Base-by-base conservation (phyloP, 2,329 filamentous ascomycete species). In the Pseudodiploospora longispora region DNA sequence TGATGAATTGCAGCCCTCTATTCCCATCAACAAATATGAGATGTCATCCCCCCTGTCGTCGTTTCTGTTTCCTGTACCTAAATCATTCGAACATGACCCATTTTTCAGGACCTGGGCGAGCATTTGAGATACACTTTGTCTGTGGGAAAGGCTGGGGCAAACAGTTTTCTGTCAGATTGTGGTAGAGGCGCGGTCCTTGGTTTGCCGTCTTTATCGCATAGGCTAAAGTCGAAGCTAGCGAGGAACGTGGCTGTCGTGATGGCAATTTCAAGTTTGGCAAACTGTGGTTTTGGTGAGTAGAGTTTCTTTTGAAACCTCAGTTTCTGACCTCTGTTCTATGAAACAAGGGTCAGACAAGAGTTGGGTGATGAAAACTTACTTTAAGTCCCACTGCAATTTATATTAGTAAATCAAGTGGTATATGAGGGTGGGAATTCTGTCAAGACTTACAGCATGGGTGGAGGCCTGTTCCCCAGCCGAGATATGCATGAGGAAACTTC, bases 221-320 rank as follows among this genome's bases (percentile, higher is more conserved):
- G 59, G 7, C 61, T 52, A 44, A 69, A 71, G 44, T 75, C 68
- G 43, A 76, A 77, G 36, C 63, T 64, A 3, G 72, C 67, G 10
- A 74, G 43, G 44, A 76, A 75, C 38, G 70, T 66, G 1, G 70
- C 71, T 0, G 64, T 66, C 30, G 75, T 70, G 47, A 77, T 57
- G 41, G 65, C 69, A 44, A 70, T 67, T 53, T 78, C 73, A 2
- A 78, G 57, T 50, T 76, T 76, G 1, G 75, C 74, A 54, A 78
- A 75, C 53, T 64, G 47, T 9, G 19, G 19, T 19, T 19, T 19
- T 19, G 19, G 19, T 19, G 19, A 19, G 19, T 19, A 19, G 19
- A 19, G 19, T 19, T 19, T 19, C 19, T 19, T 19, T 19, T 19
- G 19, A 19, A 19, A 19, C 19, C 19, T 19, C 19, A 19, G 19